phyloP scores from a whole-genome alignment of 2,329 filamentous ascomycete species.

The Fusarium napiforme region DNA sequence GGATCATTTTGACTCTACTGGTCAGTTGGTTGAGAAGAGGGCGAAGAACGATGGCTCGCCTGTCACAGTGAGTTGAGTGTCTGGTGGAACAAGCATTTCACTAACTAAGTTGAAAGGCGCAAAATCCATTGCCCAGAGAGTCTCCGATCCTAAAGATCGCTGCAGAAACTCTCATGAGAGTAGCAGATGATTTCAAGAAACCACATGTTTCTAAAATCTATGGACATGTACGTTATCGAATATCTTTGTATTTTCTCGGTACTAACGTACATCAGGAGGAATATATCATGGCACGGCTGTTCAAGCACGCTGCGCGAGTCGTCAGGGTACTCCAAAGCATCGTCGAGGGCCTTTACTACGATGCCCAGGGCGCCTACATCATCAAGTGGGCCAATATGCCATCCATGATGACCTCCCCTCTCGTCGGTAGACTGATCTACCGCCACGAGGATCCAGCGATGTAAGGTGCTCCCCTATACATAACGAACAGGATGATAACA shows the following conservation, averaged over 20 bases:
- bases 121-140: background rate
- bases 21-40: background rate
- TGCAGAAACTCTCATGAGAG: background rate
- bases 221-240: background rate
- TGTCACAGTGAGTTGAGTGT: background rate
- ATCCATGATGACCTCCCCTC: background rate
- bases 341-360: background rate
- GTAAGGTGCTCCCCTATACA: too few species aligned
- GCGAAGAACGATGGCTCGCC: background rate
- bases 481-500: background rate
- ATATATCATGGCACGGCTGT: background rate
- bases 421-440: background rate
- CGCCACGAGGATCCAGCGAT: too few species aligned
- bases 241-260: rapidly evolving
- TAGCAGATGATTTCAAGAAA: background rate
- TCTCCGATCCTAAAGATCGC: background rate
- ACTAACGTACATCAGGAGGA: background rate
- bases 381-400: background rate
- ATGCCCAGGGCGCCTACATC: rapidly evolving
- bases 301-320: background rate
- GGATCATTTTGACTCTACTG: background rate
- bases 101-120: background rate
- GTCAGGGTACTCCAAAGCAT: background rate
- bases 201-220: background rate
- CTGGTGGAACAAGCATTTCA: too few species aligned